Conservation (phyloP, 495 filamentous ascomycete species). For the Lichenothelia convexa region DNA sequence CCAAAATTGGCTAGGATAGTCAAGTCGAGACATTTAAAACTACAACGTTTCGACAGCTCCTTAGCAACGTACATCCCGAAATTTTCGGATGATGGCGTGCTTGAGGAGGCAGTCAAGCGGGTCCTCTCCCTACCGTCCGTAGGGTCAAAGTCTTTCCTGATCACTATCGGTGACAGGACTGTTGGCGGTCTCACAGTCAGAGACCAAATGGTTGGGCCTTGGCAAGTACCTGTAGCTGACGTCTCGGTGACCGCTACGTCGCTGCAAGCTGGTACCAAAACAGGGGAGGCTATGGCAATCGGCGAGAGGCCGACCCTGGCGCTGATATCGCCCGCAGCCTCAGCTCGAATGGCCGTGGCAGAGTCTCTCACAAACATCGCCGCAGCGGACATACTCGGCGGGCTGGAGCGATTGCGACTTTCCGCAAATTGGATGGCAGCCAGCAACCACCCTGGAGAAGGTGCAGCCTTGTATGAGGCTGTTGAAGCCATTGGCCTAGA, state of each 20-base stretch:
- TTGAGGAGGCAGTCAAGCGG: slow-evolving; percentile 57
- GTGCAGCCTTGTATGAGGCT: slow-evolving; percentile 83
- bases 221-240: slow-evolving; percentile 91
- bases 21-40: slow-evolving; percentile 45
- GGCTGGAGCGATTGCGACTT: slow-evolving; percentile 59
- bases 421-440: slow-evolving; percentile 99
- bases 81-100: slow-evolving; percentile 40
- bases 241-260: slow-evolving; percentile 80
- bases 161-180: slow-evolving; percentile 85
- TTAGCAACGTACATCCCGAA: slow-evolving; percentile 45
- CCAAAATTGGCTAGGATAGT: slow-evolving; percentile 71
- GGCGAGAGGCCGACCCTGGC: slow-evolving; percentile 85
- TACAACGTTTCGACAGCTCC: slow-evolving; percentile 56
- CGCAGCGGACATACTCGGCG: slow-evolving; percentile 64
- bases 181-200: slow-evolving; percentile 76
- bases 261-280: slow-evolving; percentile 48
- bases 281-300: slow-evolving; percentile 93
- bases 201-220: slow-evolving; percentile 92
- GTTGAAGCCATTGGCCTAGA: slow-evolving; percentile 86
- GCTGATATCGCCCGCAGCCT: slow-evolving; percentile 80
- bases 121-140: slow-evolving; percentile 76
- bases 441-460: slow-evolving; percentile 81
- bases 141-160: slow-evolving; percentile 89
- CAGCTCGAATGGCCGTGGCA: slow-evolving; percentile 88
- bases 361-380: slow-evolving; percentile 86